A percentile compares a stretch with the other conserved stretches of the same genome.
These are phyloP conservation scores for Pisolithus microcarpus DNA, from an alignment of 768 basidiomycete genomes.

Conservation along the genomic window DNA sequence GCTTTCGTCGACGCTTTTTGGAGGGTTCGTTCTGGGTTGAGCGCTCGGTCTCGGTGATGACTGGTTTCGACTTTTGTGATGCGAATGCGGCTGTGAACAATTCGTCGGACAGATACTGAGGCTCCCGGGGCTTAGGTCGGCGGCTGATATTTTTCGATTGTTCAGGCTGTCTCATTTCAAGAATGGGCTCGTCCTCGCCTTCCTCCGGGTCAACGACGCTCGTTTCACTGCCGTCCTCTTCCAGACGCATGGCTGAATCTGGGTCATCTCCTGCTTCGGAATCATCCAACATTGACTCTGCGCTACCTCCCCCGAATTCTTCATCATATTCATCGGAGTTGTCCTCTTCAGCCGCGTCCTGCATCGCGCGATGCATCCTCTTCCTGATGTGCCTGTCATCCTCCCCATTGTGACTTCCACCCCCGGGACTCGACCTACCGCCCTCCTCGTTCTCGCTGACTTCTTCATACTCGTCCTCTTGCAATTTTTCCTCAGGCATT, in stretches of 20 bases:
- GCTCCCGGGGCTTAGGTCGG: neutral
- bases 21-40: constrained; percentile 17
- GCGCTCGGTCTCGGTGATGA: constrained; percentile 7
- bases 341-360: constrained; percentile 20
- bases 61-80: constrained; percentile 18
- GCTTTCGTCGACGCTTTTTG: constrained; percentile 29
- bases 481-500: constrained; percentile 5
- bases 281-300: constrained; percentile 5
- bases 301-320: constrained; percentile 9
- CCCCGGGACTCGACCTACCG: constrained; percentile 21
- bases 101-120: constrained; percentile 58
- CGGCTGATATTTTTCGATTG: neutral
- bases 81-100: constrained; percentile 53
- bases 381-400: constrained; percentile 9
- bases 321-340: constrained; percentile 17
- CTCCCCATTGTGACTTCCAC: constrained; percentile 13
- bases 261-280: constrained; percentile 13
- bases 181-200: constrained; percentile 14
- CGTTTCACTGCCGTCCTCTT: constrained; percentile 6
- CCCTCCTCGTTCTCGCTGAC: constrained; percentile 19
- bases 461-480: constrained; percentile 5
- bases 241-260: constrained; percentile 2
- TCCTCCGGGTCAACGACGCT: constrained; percentile 9
- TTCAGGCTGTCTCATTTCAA: neutral
- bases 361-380: constrained; percentile 25